Evolutionary conservation across 768 basidiomycete genomes (phyloP).

Genomic region (Mycena haematopus): DNA sequence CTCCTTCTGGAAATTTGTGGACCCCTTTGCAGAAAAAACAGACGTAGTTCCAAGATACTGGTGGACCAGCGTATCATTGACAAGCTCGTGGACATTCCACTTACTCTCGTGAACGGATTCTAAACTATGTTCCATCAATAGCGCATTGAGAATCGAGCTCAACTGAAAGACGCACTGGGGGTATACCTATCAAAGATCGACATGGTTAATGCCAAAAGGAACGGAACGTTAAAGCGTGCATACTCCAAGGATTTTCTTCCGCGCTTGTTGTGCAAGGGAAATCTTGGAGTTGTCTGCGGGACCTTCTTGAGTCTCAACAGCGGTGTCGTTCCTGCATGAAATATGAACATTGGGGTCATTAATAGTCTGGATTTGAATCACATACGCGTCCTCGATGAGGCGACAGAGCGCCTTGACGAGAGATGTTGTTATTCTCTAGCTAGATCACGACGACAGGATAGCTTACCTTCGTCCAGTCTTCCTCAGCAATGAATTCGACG

Average conservation of each 20-base stretch:
- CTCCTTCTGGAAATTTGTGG: constrained; percentile 20
- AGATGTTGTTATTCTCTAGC: background rate
- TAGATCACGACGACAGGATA: background rate
- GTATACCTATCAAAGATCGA: constrained; percentile 11
- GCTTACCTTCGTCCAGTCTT: constrained; percentile 23
- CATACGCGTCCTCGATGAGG: constrained; percentile 22
- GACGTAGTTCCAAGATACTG: constrained; percentile 2
- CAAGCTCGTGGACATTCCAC: constrained; percentile 16
- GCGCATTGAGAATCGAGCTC: background rate
- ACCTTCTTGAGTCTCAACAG: constrained; percentile 20
- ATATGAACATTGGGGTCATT: no score
- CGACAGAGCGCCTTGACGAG: constrained; percentile 7
- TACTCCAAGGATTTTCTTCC: constrained; percentile 20
- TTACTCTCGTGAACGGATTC: background rate
- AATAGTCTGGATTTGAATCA: background rate
- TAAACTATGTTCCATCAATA: constrained; percentile 8
- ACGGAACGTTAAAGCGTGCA: background rate
- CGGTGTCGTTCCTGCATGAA: constrained; percentile 10
- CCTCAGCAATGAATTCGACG: constrained; percentile 22
- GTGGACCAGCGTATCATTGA: constrained; percentile 6
- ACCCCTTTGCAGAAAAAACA: background rate
- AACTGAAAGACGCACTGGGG: constrained; percentile 19
- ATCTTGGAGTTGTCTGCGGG: background rate
- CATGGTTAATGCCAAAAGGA: background rate
- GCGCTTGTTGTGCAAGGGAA: constrained; percentile 17